Conservation (phyloP, 179 eudicot species). For the Corrigiola litoralis region DNA sequence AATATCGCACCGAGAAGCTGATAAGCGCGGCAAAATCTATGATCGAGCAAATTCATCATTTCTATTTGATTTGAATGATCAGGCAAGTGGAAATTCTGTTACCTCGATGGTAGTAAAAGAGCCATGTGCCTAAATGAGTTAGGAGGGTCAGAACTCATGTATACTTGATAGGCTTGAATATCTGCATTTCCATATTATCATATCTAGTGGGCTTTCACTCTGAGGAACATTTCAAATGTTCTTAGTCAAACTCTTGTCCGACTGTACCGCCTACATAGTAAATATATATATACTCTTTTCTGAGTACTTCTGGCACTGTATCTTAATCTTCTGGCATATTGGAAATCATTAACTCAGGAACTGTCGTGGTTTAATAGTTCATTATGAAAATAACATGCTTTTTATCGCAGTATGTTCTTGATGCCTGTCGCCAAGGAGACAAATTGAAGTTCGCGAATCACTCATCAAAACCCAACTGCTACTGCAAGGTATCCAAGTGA, state of each 20-base stretch:
- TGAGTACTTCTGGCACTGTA: not conserved
- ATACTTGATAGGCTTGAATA: not conserved
- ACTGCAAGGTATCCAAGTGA: slow-evolving; percentile 60
- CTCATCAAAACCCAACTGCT: slow-evolving; percentile 86
- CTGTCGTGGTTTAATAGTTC: not conserved
- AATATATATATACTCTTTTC: not conserved
- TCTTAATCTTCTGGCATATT: not conserved
- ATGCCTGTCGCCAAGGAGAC: slow-evolving; percentile 95
- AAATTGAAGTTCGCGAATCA: slow-evolving; percentile 95
- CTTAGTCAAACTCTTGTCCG: not conserved
- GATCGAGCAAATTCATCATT: slow-evolving; percentile 90
- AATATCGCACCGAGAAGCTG: slow-evolving; percentile 93
- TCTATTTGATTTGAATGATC: slow-evolving; percentile 93
- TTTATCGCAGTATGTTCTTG: slow-evolving; percentile 74
- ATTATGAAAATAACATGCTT: not conserved
- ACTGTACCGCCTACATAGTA: too few species aligned
- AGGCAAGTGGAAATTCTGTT: slow-evolving; percentile 41
- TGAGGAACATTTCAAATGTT: not conserved
- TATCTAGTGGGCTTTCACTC: not conserved
- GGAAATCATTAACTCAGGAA: not conserved
- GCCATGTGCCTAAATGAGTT: not conserved
- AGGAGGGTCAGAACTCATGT: too few species aligned
- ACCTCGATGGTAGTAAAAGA: not conserved
- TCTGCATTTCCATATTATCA: not conserved
- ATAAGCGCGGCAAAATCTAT: slow-evolving; percentile 94